phyloP scores from a whole-genome alignment of 805 yeast genomes.

The Yarrowia bubula region DNA sequence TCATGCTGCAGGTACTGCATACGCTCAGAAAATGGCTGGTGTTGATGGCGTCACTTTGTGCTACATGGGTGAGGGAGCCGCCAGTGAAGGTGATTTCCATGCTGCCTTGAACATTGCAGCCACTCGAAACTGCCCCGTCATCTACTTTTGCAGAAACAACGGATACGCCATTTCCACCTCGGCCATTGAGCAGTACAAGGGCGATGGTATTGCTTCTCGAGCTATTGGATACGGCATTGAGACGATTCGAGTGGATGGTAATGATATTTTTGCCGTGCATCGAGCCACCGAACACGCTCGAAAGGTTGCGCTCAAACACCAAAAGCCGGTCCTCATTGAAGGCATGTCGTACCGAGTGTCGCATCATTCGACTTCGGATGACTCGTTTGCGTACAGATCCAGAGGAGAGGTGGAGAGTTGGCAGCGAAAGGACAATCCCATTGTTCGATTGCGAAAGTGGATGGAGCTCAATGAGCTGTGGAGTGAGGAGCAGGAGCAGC shows the following conservation, averaged over 20 bases:
- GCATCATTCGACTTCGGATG: conserved; percentile 41
- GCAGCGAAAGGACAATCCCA: conserved; percentile 40
- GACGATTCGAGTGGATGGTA: conserved; percentile 41
- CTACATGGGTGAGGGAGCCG: conserved; percentile 42
- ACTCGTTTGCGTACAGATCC: conserved; percentile 41
- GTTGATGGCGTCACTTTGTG: conserved; percentile 36
- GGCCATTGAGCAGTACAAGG: conserved; percentile 39
- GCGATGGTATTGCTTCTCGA: conserved; percentile 41
- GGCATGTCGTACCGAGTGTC: conserved; percentile 42
- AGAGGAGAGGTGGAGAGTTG: conserved; percentile 39
- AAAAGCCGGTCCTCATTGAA: conserved; percentile 38
- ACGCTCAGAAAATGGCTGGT: conserved; percentile 38
- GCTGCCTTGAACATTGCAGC: conserved; percentile 42
- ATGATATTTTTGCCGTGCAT: conserved; percentile 38
- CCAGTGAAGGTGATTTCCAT: conserved; percentile 42
- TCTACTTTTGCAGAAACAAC: conserved; percentile 40
- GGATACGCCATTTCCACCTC: conserved; percentile 42
- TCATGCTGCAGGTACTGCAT: conserved; percentile 43
- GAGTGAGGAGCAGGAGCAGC: conserved; percentile 37
- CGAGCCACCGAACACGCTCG: conserved; percentile 36
- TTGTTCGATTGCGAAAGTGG: conserved; percentile 39
- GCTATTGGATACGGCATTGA: conserved; percentile 41
- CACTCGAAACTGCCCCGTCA: conserved; percentile 39
- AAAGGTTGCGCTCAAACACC: conserved; percentile 33
- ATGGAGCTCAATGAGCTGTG: conserved; percentile 36